Evolutionary conservation across 208 protist genomes (phyloP).

Genomic region (Vickermania spadyakhi): DNA sequence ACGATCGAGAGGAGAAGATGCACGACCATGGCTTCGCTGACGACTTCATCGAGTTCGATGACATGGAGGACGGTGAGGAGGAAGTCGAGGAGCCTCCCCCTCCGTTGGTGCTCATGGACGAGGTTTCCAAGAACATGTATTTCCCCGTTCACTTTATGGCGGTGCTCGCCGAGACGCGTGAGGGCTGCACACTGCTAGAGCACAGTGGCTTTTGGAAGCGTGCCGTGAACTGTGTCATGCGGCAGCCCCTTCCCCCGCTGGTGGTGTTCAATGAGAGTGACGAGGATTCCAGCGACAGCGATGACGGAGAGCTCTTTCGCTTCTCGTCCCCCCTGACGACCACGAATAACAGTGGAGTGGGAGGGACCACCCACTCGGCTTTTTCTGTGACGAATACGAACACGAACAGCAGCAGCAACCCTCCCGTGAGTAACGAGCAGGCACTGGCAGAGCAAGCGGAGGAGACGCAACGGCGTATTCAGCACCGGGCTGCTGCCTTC

Average conservation of each 20-base stretch:
- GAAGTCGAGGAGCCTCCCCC: conserved; percentile 9
- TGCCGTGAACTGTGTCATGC: conserved; percentile 44
- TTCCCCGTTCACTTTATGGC: conserved; percentile 79
- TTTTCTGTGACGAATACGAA: not conserved
- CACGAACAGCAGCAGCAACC: not conserved
- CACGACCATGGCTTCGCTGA: not conserved
- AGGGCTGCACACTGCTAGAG: conserved; percentile 76
- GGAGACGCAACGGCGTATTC: not conserved
- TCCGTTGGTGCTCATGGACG: conserved; percentile 23
- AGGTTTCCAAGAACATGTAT: conserved; percentile 27
- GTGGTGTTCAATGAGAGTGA: conserved; percentile 53
- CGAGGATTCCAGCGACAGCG: conserved; percentile 28
- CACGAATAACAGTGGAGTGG: conserved; percentile 3
- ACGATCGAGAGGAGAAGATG: not conserved
- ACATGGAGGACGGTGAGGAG: not conserved
- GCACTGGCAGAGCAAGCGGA: not conserved
- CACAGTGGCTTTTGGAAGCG: conserved; percentile 77
- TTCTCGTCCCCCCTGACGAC: conserved; percentile 12
- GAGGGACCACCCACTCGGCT: not conserved
- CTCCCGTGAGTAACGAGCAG: not conserved
- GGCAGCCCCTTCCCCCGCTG: conserved; percentile 65
- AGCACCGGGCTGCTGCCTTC: not conserved
- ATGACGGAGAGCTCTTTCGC: conserved; percentile 25
- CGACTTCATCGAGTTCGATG: no score
- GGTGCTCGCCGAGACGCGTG: conserved; percentile 55